phyloP scores from a whole-genome alignment of 768 basidiomycete species.

The Pleurotus tuoliensis region DNA sequence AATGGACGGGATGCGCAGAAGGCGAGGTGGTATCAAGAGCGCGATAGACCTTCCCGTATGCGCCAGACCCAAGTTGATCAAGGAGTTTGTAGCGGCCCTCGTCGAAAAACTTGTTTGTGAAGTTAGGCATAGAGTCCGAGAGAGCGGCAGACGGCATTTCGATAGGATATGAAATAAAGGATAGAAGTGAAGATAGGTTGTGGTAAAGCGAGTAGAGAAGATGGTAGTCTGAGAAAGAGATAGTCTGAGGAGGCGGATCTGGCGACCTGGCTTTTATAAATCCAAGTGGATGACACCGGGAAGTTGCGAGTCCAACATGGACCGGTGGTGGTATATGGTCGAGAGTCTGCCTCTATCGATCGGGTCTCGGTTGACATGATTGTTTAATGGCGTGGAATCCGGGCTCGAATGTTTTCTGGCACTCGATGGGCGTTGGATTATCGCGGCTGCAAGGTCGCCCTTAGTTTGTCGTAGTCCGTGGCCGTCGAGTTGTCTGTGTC shows the following conservation, averaged over 20 bases:
- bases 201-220: slow-evolving; percentile 14
- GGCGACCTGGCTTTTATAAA: background rate
- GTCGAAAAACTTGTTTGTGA: slow-evolving; percentile 49
- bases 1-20: slow-evolving; percentile 35
- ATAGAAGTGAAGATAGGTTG: slow-evolving; percentile 13
- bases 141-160: slow-evolving; percentile 37
- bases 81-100: slow-evolving; percentile 58
- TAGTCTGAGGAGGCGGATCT: slow-evolving; percentile 11
- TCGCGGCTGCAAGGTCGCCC: too few species aligned
- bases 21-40: slow-evolving; percentile 50
- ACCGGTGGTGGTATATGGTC: too few species aligned
- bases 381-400: too few species aligned
- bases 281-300: background rate
- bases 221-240: slow-evolving; percentile 9
- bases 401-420: too few species aligned
- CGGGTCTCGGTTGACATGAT: too few species aligned
- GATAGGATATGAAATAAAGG: slow-evolving; percentile 13
- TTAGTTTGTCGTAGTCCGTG: too few species aligned
- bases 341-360: too few species aligned
- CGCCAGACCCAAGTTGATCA: slow-evolving; percentile 65
- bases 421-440: too few species aligned
- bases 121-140: slow-evolving; percentile 44
- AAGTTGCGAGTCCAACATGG: background rate
- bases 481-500: too few species aligned
- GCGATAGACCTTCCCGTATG: slow-evolving; percentile 75